phyloP scores from a whole-genome alignment of 2,329 filamentous ascomycete species.

The Ophiosphaerella narmari region DNA sequence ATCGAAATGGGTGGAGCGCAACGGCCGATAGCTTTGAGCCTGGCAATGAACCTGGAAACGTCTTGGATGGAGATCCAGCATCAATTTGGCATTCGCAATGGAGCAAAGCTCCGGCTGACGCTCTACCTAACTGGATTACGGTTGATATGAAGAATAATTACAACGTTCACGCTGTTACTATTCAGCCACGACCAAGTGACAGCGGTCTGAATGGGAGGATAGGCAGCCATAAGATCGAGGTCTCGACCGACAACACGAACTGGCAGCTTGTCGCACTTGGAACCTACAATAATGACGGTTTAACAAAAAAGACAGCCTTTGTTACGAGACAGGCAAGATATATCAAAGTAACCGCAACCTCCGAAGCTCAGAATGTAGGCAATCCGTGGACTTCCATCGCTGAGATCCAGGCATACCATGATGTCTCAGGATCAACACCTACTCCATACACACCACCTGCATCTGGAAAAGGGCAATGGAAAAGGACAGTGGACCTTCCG shows the following conservation, averaged over 20 bases:
- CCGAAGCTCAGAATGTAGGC: slow-evolving; percentile 24
- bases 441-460: slow-evolving; percentile 17
- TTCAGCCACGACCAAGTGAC: slow-evolving; percentile 41
- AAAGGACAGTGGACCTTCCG: slow-evolving; percentile 34
- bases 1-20: slow-evolving; percentile 29
- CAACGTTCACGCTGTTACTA: slow-evolving; percentile 38
- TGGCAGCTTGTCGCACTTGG: slow-evolving; percentile 31
- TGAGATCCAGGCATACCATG: slow-evolving; percentile 32
- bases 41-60: slow-evolving; percentile 28
- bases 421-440: slow-evolving; percentile 18
- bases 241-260: slow-evolving; percentile 36
- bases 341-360: slow-evolving; percentile 27
- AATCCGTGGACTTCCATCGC: slow-evolving; percentile 27
- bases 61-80: slow-evolving; percentile 36
- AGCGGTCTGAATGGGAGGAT: slow-evolving; percentile 41
- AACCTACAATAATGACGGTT: slow-evolving; percentile 30
- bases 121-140: slow-evolving; percentile 37
- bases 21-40: slow-evolving; percentile 30
- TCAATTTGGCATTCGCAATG: slow-evolving; percentile 44
- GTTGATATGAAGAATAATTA: slow-evolving; percentile 41
- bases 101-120: slow-evolving; percentile 14
- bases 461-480: slow-evolving; percentile 29
- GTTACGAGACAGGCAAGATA: slow-evolving; percentile 27
- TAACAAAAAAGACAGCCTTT: slow-evolving; percentile 30
- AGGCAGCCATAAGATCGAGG: slow-evolving; percentile 39